Evolutionary conservation across 2,329 filamentous ascomycete genomes (phyloP).

Genomic region (Fusarium sambucinum): DNA sequence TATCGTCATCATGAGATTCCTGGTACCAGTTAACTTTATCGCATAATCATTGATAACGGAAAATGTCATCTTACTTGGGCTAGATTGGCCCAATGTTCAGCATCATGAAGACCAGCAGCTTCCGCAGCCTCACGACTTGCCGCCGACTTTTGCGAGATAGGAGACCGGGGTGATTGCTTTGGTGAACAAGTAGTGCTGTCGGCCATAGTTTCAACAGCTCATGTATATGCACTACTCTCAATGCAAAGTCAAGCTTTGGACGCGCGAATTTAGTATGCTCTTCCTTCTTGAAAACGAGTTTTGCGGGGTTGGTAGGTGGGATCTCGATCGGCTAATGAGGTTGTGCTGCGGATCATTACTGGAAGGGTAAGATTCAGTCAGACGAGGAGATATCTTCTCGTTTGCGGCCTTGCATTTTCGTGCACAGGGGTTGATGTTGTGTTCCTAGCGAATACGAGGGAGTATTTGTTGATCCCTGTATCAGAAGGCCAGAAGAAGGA

Average conservation of each 20-base stretch:
- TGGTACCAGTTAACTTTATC: background rate
- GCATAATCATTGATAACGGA: background rate
- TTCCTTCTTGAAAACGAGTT: background rate
- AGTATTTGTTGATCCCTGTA: background rate
- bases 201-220: background rate
- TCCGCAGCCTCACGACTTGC: background rate
- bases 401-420: background rate
- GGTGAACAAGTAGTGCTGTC: background rate
- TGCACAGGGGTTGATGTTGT: background rate
- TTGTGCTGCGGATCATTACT: background rate
- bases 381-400: background rate
- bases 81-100: conserved; percentile 10
- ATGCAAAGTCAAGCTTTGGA: background rate
- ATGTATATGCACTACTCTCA: no score
- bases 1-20: conserved; percentile 1
- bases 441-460: background rate
- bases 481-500: background rate
- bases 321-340: background rate
- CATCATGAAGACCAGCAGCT: conserved; percentile 2
- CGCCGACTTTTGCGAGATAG: background rate
- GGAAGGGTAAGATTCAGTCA: background rate
- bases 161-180: conserved; percentile 17
- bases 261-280: background rate
- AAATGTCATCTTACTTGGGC: background rate
- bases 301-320: background rate